Base-by-base conservation (phyloP, 1,139 yeast genomes). In the Debaryomyces coudertii region DNA sequence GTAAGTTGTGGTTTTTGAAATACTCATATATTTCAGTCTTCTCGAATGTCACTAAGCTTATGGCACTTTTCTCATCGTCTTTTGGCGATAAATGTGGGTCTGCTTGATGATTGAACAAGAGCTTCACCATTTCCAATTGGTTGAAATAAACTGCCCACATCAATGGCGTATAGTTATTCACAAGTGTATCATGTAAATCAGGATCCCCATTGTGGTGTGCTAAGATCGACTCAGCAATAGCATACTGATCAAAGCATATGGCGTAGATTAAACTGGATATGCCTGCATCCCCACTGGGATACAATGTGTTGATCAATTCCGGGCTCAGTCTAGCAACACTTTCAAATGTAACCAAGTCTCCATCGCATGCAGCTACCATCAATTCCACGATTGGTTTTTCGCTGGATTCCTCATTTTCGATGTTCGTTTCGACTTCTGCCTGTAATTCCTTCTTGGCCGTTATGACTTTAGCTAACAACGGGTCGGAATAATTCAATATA, bases 251-350 rank as follows among this genome's bases (percentile, higher is more conserved):
- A 52, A 80, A 80, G 45, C 80, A 79, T 22, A 81, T 69, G 9
- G 85, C 79, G 56, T 73, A 79, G 1, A 80, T 69, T 53, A 82
- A 65, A 1, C 83, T 77, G 0, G 79, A 68, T 3, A 74, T 65
- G 0, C 87, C 87, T 27, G 62, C 58, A 5, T 62, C 60, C 35
- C 73, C 76, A 6, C 55, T 51, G 2, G 77, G 77, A 46, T 58
- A 68, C 20, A 58, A 48, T 24, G 50, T 38, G 40, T 73, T 63
- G n/a, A 73, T 57, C 9, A 66, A 48, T 4, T 65, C 64, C 1
- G 71, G 66, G 40, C 68, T 58, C 2, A 62, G 55, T 16, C 70
- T 51, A 2, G 71, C 49, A 2, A 73, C 53, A 16, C 68, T 66
- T 47, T 78, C 77, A 25, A 77, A 53, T 0, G 79, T 61, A 2